A percentile compares a stretch with the other conserved stretches of the same genome.
These are phyloP conservation scores for Hymenoscyphus linearis DNA, from an alignment of 2,329 filamentous ascomycete species.

Conservation along the genomic window DNA sequence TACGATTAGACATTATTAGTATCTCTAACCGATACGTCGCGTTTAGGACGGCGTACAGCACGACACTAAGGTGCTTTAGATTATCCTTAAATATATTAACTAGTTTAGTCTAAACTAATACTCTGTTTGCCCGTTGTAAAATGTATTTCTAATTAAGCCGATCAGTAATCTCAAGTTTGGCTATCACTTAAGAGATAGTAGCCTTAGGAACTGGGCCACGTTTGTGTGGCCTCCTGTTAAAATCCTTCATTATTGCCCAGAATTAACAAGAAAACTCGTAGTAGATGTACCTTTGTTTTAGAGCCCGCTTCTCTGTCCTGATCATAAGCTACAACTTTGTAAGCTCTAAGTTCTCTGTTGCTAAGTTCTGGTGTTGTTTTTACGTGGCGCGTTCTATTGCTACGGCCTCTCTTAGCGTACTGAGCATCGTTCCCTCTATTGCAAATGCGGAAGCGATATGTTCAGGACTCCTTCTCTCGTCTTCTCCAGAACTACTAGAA, in stretches of 20 bases:
- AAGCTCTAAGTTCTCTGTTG: constrained; percentile 8
- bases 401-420: not conserved
- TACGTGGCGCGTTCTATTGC: constrained; percentile 9
- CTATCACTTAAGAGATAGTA: constrained; percentile 9
- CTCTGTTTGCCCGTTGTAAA: constrained; percentile 12
- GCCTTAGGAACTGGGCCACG: constrained; percentile 11
- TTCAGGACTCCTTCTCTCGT: not conserved
- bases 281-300: constrained; percentile 15
- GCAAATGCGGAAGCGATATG: not conserved
- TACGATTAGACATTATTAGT: not conserved
- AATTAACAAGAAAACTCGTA: constrained; percentile 19
- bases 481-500: not conserved
- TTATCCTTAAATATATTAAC: constrained; percentile 13
- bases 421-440: not conserved
- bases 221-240: constrained; percentile 7
- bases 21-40: not conserved
- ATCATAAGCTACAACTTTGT: constrained; percentile 15
- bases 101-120: constrained; percentile 13
- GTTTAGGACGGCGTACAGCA: not conserved
- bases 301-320: constrained; percentile 14
- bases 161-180: constrained; percentile 14
- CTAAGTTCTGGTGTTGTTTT: constrained; percentile 2
- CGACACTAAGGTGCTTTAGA: constrained; percentile 4
- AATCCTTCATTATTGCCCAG: constrained; percentile 13
- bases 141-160: not conserved